A percentile compares a stretch with the other conserved stretches of the same genome.
phyloP scores from a whole-genome alignment of 2,329 filamentous ascomycete genomes.

The Diaporthe amygdali region DNA sequence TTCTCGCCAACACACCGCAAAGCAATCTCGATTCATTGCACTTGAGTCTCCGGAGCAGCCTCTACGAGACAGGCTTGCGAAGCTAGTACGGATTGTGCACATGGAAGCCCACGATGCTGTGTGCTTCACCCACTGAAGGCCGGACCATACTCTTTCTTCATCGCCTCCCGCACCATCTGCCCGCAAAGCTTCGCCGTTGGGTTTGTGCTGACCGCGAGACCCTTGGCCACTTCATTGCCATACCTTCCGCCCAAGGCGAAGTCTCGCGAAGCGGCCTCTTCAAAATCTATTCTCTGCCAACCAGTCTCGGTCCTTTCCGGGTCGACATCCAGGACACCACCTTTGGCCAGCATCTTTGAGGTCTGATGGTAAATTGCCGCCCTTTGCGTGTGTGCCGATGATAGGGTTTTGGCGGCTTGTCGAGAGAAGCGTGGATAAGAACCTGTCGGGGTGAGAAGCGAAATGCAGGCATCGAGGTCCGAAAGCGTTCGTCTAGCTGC shows the following conservation, averaged over 20 bases:
- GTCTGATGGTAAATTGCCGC: slow-evolving; percentile 68
- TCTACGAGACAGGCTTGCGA: too few species aligned
- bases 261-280: slow-evolving; percentile 66
- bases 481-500: slow-evolving; percentile 49
- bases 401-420: slow-evolving; percentile 68
- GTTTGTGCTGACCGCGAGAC: slow-evolving; percentile 68
- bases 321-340: slow-evolving; percentile 42
- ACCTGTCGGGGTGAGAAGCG: slow-evolving; percentile 59
- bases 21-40: neutral
- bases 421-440: slow-evolving; percentile 62
- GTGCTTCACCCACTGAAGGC: slow-evolving; percentile 37
- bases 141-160: slow-evolving; percentile 71
- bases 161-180: slow-evolving; percentile 71
- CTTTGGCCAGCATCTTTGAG: slow-evolving; percentile 52
- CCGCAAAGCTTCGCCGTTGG: slow-evolving; percentile 74
- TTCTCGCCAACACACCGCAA: neutral
- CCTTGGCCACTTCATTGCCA: slow-evolving; percentile 69
- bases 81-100: neutral
- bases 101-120: neutral
- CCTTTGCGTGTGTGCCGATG: slow-evolving; percentile 74
- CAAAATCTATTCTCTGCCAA: slow-evolving; percentile 63
- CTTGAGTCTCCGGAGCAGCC: neutral
- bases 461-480: slow-evolving; percentile 64
- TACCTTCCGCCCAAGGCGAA: slow-evolving; percentile 69
- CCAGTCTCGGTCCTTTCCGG: slow-evolving; percentile 46